Evolutionary conservation across 768 basidiomycete genomes (phyloP), one percentile per base, ranked within the genome.

Genomic region (Lactarius indigo): DNA sequence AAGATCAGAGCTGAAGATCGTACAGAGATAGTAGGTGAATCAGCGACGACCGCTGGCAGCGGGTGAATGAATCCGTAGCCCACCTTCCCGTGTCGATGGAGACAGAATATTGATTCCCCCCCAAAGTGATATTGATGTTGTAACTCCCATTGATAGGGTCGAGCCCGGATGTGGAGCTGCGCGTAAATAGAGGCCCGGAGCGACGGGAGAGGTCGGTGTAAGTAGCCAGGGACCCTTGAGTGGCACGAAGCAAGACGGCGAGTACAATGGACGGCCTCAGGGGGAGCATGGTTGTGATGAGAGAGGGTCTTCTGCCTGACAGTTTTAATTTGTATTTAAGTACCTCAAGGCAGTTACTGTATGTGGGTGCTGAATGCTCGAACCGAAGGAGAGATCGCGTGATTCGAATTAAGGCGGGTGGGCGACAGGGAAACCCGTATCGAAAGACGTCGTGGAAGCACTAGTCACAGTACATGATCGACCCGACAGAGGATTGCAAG

Each of bases 1-100:
- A 13, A 89, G 75, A 72, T 90, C 88, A 17, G 88, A 86, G 65
- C 88, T 90, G 59, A 9, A n/a, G 35, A 65, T 35, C 2, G n/a
- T 23, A 12, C 12, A 30, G 5, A 56, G 18, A n/a, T 5, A 56
- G 55, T 13, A 31, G 17, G 30, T 56, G 31, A 31, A 56, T 20
- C 3, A 37, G 41, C 3, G 1, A n/a, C 15, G 57, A 44, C 33
- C 52, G 10, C 52, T 33, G 44, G 12, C 13, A 12, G 31, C 23
- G n/a, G 20, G 33, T 1, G 56, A 37, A 37, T 13, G 26, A 31
- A 42, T 52, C 20, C 31, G 50, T 26, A 30, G 64, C 61, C 2
- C 60, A 81, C 82, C 81, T 83, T n/a, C 82, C 82, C 5, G 82
- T 80, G 66, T 83, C 82, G 57, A 83, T 75, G 62, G 78, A 57